These are phyloP conservation scores for Coccomyxa subellipsoidea DNA, from an alignment of 163 green algal genomes.

Conservation along the genomic window DNA sequence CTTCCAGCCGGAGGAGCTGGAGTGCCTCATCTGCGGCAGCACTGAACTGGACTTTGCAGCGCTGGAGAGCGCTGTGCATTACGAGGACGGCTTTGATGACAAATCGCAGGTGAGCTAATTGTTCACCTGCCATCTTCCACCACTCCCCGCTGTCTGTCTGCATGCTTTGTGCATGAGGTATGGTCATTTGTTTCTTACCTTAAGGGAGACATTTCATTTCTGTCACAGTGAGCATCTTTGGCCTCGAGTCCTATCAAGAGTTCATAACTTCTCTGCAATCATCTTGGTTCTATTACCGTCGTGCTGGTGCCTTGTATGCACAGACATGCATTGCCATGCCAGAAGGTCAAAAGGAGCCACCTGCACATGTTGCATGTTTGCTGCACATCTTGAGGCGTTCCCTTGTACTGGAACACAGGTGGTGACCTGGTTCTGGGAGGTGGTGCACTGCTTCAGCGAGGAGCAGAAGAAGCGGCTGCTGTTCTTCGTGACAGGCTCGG, in stretches of 20 bases:
- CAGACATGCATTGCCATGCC: too few species aligned
- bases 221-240: too few species aligned
- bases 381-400: background rate
- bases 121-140: too few species aligned
- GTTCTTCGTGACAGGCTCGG: slow-evolving; percentile 81
- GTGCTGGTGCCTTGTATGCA: too few species aligned
- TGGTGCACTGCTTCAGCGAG: slow-evolving; percentile 13
- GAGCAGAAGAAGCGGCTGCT: slow-evolving; percentile 13
- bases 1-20: slow-evolving; percentile 78
- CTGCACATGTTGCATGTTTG: background rate
- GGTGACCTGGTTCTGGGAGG: slow-evolving; percentile 20
- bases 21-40: slow-evolving; percentile 78
- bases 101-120: background rate
- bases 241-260: too few species aligned
- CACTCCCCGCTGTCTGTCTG: too few species aligned
- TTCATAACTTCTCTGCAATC: too few species aligned
- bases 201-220: too few species aligned
- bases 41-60: slow-evolving; percentile 76
- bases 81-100: slow-evolving; percentile 63
- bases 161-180: too few species aligned
- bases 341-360: too few species aligned
- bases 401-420: background rate
- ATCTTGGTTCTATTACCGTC: too few species aligned
- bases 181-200: too few species aligned
- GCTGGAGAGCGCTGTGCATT: slow-evolving; percentile 51